A percentile compares a stretch with the other conserved stretches of the same genome.
phyloP scores from a whole-genome alignment of 208 protist genomes.

The Acanthamoeba divionensis region DNA sequence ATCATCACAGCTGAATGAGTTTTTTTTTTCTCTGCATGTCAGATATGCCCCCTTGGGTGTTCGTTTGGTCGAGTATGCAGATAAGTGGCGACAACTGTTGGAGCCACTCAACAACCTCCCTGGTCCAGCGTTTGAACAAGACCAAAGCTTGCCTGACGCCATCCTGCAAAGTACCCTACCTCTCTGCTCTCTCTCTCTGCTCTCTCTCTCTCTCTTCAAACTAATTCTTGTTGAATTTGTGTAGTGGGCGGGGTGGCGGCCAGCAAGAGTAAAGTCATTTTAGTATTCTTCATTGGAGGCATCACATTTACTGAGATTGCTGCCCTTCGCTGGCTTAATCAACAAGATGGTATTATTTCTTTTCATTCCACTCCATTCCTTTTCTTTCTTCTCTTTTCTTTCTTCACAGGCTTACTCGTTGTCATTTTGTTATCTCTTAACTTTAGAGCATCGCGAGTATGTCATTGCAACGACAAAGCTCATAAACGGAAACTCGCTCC shows the following conservation, averaged over 20 bases:
- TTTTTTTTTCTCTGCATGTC: not conserved
- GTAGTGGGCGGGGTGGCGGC: not conserved
- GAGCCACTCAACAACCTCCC: constrained; percentile 50
- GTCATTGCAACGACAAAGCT: constrained; percentile 78
- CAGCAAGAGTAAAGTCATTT: constrained; percentile 59
- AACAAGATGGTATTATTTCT: constrained; percentile 48
- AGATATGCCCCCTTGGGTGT: constrained; percentile 74
- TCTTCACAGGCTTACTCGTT: not conserved
- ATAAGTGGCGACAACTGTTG: not conserved
- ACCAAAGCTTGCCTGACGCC: constrained; percentile 55
- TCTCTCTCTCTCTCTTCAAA: not conserved
- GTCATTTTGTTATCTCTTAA: not conserved
- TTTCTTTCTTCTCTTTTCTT: not conserved
- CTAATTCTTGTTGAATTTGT: not conserved
- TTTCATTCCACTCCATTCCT: not conserved
- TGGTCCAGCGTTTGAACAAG: constrained; percentile 62
- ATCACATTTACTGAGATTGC: constrained; percentile 90
- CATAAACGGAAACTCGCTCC: constrained; percentile 72
- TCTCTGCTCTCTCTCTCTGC: not conserved
- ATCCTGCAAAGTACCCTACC: not conserved
- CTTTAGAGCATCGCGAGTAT: constrained; percentile 61
- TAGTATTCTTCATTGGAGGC: constrained; percentile 92
- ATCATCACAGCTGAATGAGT: not conserved
- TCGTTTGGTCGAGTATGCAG: constrained; percentile 63
- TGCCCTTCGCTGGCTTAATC: constrained; percentile 85